Base-by-base conservation (phyloP, 805 yeast species). In the Starmerella potacharoeniae region DNA sequence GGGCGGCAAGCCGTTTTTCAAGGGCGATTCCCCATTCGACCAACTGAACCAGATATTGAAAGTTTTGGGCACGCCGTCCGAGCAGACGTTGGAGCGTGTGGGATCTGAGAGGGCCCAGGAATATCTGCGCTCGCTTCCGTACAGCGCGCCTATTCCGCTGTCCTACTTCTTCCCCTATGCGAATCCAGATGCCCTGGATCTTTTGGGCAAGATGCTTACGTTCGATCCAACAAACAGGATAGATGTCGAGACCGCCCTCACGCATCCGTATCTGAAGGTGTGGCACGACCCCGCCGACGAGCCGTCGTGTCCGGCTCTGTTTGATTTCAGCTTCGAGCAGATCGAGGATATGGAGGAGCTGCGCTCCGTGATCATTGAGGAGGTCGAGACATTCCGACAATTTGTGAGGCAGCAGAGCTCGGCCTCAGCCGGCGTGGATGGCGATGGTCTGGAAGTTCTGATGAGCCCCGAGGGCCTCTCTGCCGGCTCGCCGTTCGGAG, bases 211-310 rank as follows among this genome's bases (percentile, higher is more conserved):
- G 60, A 74, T 91, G 74, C 75, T 91, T 47, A 78, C 86, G 0
- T 91, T 91, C 68, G 87, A 89, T 64, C 97, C 97, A 2, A 70
- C 76, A 11, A 81, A 84, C 64, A 76, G 97, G 65, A 83, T 90
- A 58, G 80, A 90, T 1, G 97, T 89, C 4, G 83, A 77, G 52
- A 84, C 85, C 57, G 96, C 97, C 0, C 75, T 91, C 49, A 71
- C 77, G 60, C 97, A 91, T 67, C 96, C 96, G 2, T 91, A 91
- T 69, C 73, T 91, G 53, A 71, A 76, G 51, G 78, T 85, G n/a
- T 91, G 91, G 70, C 97, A 91, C 69, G 97, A 91, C 65, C 95
- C 96, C 3, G 80, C 79, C 53, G 97, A 91, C 68, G 97, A 91
- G 70, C 97, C 97, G 0, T 80, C 81, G 17, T 86, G 89, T 49